Evolutionary conservation across 345 rosid species (phyloP), one percentile per base, ranked within the genome.

Genomic region (Lumnitzera littorea): DNA sequence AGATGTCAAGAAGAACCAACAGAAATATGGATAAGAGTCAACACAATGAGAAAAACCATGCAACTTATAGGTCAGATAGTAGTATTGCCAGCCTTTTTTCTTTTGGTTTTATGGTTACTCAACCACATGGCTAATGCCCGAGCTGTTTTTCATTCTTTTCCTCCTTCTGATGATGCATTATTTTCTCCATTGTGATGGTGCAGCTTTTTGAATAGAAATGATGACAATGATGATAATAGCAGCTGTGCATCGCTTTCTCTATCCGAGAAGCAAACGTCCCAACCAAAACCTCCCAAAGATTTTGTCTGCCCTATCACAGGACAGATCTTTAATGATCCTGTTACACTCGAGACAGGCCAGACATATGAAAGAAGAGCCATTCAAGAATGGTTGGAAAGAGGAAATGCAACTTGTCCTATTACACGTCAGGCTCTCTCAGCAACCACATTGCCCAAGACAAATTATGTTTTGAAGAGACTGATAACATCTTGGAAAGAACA

Each of bases 291-390:
- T 8, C 86, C 86, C 10, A 83, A 83, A 72, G 91, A 83, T 72
- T 86, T 83, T 67, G 86, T 86, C 31, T 86, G 88, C 65, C 85
- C 86, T 27, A 86, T 86, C 68, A 81, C 88, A 4, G 67, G 88
- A 16, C 84, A 79, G 72, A 67, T 83, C 63, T 79, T 83, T 58
- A 72, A 70, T 48, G 85, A 86, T 23, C 88, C 91, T 16, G 85
- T 86, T 12, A 83, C 88, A 13, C 86, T 86, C 16, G 91, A 86
- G 71, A 86, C 86, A 12, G 88, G 86, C n/a, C 85, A 86, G 71
- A 86, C 86, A 17, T 86, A 79, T 53, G 91, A 86, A 65, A 79
- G 85, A 50, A 79, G 74, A 79, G 91, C 91, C 24, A 86, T 83
- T 57, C 80, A 86, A 65, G 91, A 86, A 74, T 83, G 91, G 88